phyloP scores from a whole-genome alignment of 441 rosid genomes.

The Gossypium schwendimanii region DNA sequence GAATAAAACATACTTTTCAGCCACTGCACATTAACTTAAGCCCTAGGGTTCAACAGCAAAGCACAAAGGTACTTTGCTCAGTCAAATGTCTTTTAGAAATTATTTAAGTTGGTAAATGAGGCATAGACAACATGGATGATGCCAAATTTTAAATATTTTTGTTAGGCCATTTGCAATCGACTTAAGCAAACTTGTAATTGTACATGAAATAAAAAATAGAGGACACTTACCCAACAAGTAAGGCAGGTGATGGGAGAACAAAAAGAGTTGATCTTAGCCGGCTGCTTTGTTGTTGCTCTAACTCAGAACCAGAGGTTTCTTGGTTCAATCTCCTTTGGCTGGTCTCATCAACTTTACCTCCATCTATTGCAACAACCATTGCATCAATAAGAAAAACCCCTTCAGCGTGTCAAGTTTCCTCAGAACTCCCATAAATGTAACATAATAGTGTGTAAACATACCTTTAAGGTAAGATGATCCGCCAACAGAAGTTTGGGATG shows the following conservation, averaged over 20 bases:
- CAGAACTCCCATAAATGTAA: slow-evolving; percentile 14
- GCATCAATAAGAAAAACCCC: slow-evolving; percentile 16
- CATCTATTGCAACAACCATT: slow-evolving; percentile 49
- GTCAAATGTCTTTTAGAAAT: background rate
- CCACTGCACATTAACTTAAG: background rate
- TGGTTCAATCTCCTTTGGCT: slow-evolving; percentile 60
- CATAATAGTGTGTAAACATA: slow-evolving; percentile 17
- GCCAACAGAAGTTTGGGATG: slow-evolving; percentile 49
- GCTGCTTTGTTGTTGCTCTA: slow-evolving; percentile 43
- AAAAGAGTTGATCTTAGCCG: slow-evolving; percentile 68
- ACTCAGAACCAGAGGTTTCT: slow-evolving; percentile 62
- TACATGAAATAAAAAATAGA: background rate
- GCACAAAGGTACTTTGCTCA: background rate
- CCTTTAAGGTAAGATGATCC: slow-evolving; percentile 57
- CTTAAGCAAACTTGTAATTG: background rate
- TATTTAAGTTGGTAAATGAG: background rate
- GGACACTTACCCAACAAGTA: slow-evolving; percentile 87
- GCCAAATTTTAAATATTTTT: background rate
- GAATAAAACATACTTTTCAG: background rate
- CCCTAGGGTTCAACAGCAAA: background rate
- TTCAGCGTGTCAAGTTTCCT: slow-evolving; percentile 16
- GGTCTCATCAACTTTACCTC: slow-evolving; percentile 63
- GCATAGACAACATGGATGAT: background rate
- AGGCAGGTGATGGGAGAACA: slow-evolving; percentile 90
- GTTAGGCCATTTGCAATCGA: slow-evolving; percentile 4